Base-by-base conservation (phyloP, 306 rosid genomes). In the Lathyrus aphaca region DNA sequence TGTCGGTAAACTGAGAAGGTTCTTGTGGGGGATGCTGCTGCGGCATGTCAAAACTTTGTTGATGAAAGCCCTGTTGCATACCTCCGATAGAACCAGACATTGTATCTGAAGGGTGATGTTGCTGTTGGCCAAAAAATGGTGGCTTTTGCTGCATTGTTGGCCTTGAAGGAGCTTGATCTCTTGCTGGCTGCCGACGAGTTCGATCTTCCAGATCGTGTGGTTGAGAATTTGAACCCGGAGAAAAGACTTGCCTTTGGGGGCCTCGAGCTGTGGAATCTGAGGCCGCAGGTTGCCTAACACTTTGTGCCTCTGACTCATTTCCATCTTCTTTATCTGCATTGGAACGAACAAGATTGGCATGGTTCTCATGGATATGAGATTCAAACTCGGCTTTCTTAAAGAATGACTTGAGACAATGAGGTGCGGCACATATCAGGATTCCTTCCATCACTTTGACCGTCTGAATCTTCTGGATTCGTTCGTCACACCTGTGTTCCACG, bases 381-480 rank as follows among this genome's bases (percentile, higher is more conserved):
- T 95, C 99, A 74, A 95, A 91, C 9, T 95, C 97, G 58, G 76
- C 54, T 78, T 81, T 80, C 84, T 87, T 91, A 64, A 95, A 64
- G 82, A 95, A 95, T 66, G 99, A 86, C 76, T 87, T 95, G 53
- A 91, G 96, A 81, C 99, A 95, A 68, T 95, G 99, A 66, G 97
- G 97, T 51, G 97, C 99, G 38, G 96, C 99, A 64, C 99, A 95
- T 57, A 95, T 74, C 74, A 89, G 84, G 82, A 91, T 95, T 71
- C 99, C 99, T 85, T 95, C 99, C 97, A 95, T 91, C 86, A 95
- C 76, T 89, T 95, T 91, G 54, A 95, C 85, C 3, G 99, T 91
- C 77, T 87, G 99, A 77, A 95, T 95, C 90, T 91, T 95, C 86
- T 89, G 99, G 75, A 95, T 89, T 37, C 99, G 95, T 64, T 89